Percentiles rank a stretch among this genome's conserved stretches.
These are phyloP conservation scores for Trebouxia sp. DNA, from an alignment of 139 green algal species.

Conservation along the genomic window DNA sequence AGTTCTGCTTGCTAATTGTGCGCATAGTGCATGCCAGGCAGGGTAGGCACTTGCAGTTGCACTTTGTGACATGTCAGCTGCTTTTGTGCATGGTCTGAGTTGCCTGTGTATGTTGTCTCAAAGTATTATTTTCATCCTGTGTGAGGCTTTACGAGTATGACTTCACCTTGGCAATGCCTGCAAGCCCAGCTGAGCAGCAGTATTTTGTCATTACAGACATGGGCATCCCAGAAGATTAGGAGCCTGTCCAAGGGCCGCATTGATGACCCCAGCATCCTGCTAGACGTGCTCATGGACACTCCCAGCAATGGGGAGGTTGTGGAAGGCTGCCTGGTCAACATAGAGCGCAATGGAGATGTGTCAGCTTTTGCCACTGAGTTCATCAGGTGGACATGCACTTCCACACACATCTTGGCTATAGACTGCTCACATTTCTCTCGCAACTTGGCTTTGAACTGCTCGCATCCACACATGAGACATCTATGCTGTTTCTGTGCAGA, in stretches of 20 bases:
- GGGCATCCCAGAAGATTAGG: not conserved
- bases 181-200: not conserved
- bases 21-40: too few species aligned
- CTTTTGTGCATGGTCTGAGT: too few species aligned
- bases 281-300: constrained; percentile 69
- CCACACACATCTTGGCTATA: too few species aligned
- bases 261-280: constrained; percentile 8
- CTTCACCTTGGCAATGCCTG: not conserved
- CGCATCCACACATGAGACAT: too few species aligned
- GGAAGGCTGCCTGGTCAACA: constrained; percentile 74
- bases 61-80: too few species aligned
- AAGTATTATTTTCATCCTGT: too few species aligned
- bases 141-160: too few species aligned
- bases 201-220: not conserved
- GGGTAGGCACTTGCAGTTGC: too few species aligned
- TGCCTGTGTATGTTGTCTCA: too few species aligned
- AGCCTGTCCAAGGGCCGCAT: constrained; percentile 41
- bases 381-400: too few species aligned
- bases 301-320: constrained; percentile 70
- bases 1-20: too few species aligned
- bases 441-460: not conserved
- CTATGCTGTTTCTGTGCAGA: too few species aligned
- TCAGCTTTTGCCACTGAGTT: constrained; percentile 83
- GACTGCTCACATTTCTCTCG: not conserved
- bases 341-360: constrained; percentile 59